Evolutionary conservation across 257 asterid genomes (phyloP), one percentile per base, ranked within the genome.

Genomic region (Lycium barbarum): DNA sequence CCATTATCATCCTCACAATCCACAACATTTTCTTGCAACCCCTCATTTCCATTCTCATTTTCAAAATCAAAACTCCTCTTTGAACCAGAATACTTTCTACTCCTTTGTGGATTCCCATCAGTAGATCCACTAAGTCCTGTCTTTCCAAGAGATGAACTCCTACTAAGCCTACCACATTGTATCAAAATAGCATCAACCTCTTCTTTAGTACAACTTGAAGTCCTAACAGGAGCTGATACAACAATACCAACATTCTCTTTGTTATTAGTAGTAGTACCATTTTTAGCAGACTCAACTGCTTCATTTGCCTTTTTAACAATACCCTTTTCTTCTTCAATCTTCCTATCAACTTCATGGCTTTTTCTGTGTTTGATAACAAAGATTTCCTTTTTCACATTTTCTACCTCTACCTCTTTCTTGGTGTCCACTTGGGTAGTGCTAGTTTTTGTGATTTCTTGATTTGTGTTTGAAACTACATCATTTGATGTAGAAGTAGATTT

Each of bases 61-160:
- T 97, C 99, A 81, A 97, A 97, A 88, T 97, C 99, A 83, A 87
- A 97, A 82, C 99, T 97, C 83, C 99, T 92, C 90, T 97, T 97
- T 35, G 98, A 94, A 11, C 99, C 99, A 0, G 98, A 92, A 87
- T 93, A 95, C 91, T 91, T 97, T 85, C 91, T 90, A 3, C 92
- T 92, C 82, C 74, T 85, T 9, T 84, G 85, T 38, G 57, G 66
- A 80, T 53, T 72, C 11, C 71, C 88, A 20, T 91, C 95, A 68
- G 90, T 84, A 33, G 88, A 63, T 71, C 89, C 93, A 82, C 61
- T 17, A n/a, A 88, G 61, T 1, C 67, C 92, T 3, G 91, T 89
- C 87, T 94, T 94, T 54, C 92, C 96, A 17, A 94, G 84, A 66
- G 99, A 95, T 3, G 97, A 95, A 84, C 98, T 97, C 81, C 99